These are phyloP conservation scores for Helianthus tuberosus DNA, from an alignment of 129 eudicot genomes.

Conservation along the genomic window DNA sequence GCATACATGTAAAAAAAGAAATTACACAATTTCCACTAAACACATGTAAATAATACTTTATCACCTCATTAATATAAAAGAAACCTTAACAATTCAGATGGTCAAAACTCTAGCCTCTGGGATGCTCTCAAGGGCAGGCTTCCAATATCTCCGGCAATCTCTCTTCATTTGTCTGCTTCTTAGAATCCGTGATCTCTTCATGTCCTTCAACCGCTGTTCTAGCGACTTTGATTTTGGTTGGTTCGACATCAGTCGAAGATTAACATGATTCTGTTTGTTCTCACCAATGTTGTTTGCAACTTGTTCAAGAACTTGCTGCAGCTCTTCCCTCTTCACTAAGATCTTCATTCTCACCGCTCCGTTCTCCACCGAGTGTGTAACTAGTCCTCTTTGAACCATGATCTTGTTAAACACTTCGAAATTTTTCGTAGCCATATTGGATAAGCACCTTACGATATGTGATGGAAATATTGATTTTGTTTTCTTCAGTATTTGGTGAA, in stretches of 20 bases:
- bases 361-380: slow-evolving; percentile 16
- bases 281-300: not conserved
- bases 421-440: slow-evolving; percentile 25
- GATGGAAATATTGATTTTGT: too few species aligned
- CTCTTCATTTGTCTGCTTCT: slow-evolving; percentile 5
- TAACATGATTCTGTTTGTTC: not conserved
- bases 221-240: slow-evolving; percentile 8
- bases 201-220: slow-evolving; percentile 26
- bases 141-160: slow-evolving; percentile 21
- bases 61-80: not conserved
- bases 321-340: slow-evolving; percentile 27
- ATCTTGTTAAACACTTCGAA: slow-evolving; percentile 2
- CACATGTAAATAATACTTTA: not conserved
- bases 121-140: slow-evolving; percentile 34
- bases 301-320: slow-evolving; percentile 36
- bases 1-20: not conserved
- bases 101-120: slow-evolving; percentile 14
- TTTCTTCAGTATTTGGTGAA: not conserved
- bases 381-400: slow-evolving; percentile 20
- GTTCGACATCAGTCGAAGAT: not conserved
- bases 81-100: not conserved
- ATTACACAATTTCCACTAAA: not conserved
- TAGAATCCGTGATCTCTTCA: slow-evolving; percentile 19
- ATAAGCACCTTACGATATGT: not conserved
- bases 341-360: slow-evolving; percentile 38